A percentile compares a stretch with the other conserved stretches of the same genome.
Conservation (phyloP, 2,329 filamentous ascomycete genomes). For the Talaromyces sp. region DNA sequence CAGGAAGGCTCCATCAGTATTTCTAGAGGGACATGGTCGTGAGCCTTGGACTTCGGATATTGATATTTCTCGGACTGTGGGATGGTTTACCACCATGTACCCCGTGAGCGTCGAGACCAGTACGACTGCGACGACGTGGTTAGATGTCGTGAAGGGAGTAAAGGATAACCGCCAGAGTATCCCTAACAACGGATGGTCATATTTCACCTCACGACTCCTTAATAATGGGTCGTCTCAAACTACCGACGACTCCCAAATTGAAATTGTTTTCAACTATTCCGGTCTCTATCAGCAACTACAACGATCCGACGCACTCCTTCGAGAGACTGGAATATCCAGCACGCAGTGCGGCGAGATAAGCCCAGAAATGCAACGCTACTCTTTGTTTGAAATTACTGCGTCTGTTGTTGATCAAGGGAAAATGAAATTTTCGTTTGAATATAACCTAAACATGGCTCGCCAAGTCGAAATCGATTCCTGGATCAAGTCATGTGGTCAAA, state of each 20-base stretch:
- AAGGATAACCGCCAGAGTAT: background rate
- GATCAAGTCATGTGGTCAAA: background rate
- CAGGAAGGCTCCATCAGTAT: constrained; percentile 47
- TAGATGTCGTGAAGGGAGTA: background rate
- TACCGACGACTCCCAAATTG: background rate
- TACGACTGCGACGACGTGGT: background rate
- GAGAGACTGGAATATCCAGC: constrained; percentile 4
- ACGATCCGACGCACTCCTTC: background rate
- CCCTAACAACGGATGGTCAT: background rate
- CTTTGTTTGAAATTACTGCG: constrained; percentile 15
- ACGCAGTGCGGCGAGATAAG: constrained; percentile 9
- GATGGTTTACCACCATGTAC: constrained; percentile 3
- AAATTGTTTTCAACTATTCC: constrained; percentile 3
- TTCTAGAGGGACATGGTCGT: constrained; percentile 32
- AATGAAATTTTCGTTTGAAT: background rate
- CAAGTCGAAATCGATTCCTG: background rate
- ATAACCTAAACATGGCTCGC: background rate
- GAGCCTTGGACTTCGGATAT: constrained; percentile 41
- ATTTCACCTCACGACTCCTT: background rate
- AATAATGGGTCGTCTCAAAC: background rate
- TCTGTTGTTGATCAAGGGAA: background rate
- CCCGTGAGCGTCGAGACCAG: background rate
- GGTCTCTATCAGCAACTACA: constrained; percentile 2
- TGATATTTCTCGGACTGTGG: constrained; percentile 42
- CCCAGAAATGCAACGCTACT: constrained; percentile 16